Conservation (phyloP, 106 monocot species). For the Allium fistulosum region DNA sequence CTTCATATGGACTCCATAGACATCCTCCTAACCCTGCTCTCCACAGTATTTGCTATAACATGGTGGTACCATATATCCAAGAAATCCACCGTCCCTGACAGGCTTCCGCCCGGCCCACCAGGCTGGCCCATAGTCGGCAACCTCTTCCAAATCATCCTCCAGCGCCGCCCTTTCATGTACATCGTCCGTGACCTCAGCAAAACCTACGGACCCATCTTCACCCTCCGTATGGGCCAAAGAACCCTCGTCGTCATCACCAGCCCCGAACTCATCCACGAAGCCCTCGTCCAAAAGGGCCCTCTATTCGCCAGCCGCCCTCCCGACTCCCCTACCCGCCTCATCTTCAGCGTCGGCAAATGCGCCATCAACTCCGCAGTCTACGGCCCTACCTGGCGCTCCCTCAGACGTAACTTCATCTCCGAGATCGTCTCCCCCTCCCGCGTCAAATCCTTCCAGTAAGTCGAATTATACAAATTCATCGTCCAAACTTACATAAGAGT, state of each 20-base stretch:
- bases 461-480: background rate
- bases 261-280: conserved; percentile 82
- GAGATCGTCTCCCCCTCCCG: conserved; percentile 53
- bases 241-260: conserved; percentile 62
- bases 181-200: conserved; percentile 70
- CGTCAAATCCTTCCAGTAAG: conserved; percentile 31
- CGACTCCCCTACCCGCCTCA: conserved; percentile 77
- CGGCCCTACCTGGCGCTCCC: conserved; percentile 80
- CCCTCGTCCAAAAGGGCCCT: conserved; percentile 62
- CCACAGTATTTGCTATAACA: conserved; percentile 12
- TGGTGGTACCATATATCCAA: conserved; percentile 52
- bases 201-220: conserved; percentile 84
- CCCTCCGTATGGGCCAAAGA: conserved; percentile 79
- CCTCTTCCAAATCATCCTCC: conserved; percentile 74
- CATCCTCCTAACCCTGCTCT: conserved; percentile 19
- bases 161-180: conserved; percentile 83
- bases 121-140: conserved; percentile 92
- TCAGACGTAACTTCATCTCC: conserved; percentile 76
- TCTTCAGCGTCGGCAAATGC: conserved; percentile 74
- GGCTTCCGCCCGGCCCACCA: conserved; percentile 72
- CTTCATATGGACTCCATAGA: conserved; percentile 37
- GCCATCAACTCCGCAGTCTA: conserved; percentile 82
- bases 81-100: background rate
- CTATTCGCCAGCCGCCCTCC: conserved; percentile 75
- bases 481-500: conserved; percentile 1